These are phyloP conservation scores for Mycena maculata DNA, from an alignment of 768 basidiomycete genomes.

Conservation along the genomic window DNA sequence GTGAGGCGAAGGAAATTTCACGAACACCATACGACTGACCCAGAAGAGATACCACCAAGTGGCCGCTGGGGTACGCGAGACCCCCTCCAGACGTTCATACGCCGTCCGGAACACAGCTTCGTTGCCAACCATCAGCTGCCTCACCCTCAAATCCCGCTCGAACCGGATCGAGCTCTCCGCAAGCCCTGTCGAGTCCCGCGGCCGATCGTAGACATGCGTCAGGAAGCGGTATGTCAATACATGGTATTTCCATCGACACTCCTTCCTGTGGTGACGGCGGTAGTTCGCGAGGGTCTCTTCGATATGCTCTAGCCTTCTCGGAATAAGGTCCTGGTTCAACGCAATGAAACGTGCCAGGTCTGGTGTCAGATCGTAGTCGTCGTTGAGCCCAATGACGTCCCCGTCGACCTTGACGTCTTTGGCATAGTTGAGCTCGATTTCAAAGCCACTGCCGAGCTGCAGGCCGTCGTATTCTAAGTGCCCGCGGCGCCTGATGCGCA, in stretches of 20 bases:
- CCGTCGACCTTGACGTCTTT: slow-evolving; percentile 61
- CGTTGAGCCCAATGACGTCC: slow-evolving; percentile 69
- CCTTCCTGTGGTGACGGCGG: slow-evolving; percentile 59
- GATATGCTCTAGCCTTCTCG: slow-evolving; percentile 53
- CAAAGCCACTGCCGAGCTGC: slow-evolving; percentile 77
- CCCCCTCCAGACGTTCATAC: slow-evolving; percentile 64
- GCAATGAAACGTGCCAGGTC: slow-evolving; percentile 72
- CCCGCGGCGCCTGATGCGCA: slow-evolving; percentile 66
- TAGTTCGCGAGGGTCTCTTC: slow-evolving; percentile 64
- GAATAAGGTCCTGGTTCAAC: slow-evolving; percentile 65
- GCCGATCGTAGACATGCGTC: slow-evolving; percentile 67
- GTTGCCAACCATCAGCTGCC: slow-evolving; percentile 59
- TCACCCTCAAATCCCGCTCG: slow-evolving; percentile 69
- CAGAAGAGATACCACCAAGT: slow-evolving; percentile 88
- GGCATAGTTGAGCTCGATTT: slow-evolving; percentile 67
- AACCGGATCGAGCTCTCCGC: slow-evolving; percentile 56
- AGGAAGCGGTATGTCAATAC: slow-evolving; percentile 75
- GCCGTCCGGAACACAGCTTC: slow-evolving; percentile 59
- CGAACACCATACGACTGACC: slow-evolving; percentile 54
- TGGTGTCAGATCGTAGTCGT: slow-evolving; percentile 72
- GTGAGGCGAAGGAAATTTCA: slow-evolving; percentile 11
- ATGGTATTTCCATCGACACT: slow-evolving; percentile 62
- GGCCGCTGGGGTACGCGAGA: slow-evolving; percentile 59
- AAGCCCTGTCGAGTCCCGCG: slow-evolving; percentile 57
- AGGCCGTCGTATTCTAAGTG: slow-evolving; percentile 62